Percentiles rank a stretch among this genome's conserved stretches.
Conservation (phyloP, 768 basidiomycete species). For the Holtermanniella nyarrowii region DNA sequence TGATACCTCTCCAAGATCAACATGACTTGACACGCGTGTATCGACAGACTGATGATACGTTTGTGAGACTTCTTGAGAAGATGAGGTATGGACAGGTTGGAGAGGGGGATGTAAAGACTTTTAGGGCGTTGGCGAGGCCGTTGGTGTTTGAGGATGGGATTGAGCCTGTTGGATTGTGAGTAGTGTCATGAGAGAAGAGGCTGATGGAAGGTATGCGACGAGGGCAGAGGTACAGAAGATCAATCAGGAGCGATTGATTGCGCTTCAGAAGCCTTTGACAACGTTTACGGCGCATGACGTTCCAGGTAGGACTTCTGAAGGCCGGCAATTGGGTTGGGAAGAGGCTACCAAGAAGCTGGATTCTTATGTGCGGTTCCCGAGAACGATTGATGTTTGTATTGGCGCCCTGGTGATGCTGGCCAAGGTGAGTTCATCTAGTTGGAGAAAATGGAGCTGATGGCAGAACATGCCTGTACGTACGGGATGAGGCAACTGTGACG, state of each 20-base stretch:
- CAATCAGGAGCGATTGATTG: conserved; percentile 17
- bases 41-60: conserved; percentile 34
- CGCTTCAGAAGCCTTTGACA: conserved; percentile 8
- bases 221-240: conserved; percentile 19
- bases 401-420: conserved; percentile 35
- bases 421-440: conserved; percentile 13
- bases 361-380: conserved; percentile 20
- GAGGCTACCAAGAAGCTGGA: conserved; percentile 21
- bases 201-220: conserved; percentile 18
- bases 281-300: conserved; percentile 13
- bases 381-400: conserved; percentile 17
- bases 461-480: background rate
- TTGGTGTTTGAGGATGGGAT: conserved; percentile 25
- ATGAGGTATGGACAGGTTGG: conserved; percentile 33
- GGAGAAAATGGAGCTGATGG: background rate
- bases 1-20: conserved; percentile 21
- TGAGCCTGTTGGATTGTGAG: conserved; percentile 30
- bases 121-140: conserved; percentile 17
- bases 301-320: conserved; percentile 21
- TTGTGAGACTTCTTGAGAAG: conserved; percentile 35
- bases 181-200: background rate
- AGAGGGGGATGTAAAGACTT: conserved; percentile 9
- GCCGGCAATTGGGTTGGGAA: conserved; percentile 6
- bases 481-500: too few species aligned
- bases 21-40: conserved; percentile 34